Evolutionary conservation across 1,284 basidiomycete species (phyloP), one percentile per base, ranked within the genome.

Genomic region (Paramarasmius palmivorus): DNA sequence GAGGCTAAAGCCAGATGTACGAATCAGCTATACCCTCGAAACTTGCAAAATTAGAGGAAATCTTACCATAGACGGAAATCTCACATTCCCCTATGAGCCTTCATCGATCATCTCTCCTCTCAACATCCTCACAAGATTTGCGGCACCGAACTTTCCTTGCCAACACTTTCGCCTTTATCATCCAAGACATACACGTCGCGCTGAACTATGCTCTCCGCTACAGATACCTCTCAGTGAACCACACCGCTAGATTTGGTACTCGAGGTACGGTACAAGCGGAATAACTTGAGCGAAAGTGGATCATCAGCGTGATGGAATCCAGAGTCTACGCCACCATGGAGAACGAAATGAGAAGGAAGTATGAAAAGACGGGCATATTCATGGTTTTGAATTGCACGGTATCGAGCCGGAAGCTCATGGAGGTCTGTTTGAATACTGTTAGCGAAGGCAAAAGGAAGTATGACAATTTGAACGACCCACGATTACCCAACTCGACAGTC

Each of bases 401-500:
- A 84, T 65, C 84, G 81, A 1, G 82, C 75, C 0, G 83, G 79
- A 12, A 62, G 64, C 9, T 81, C 82, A 37, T 78, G 70, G 4
- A 86, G 73, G 61, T 79, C 77, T 82, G 50, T 2, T 25, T 19
- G 26, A 17, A 34, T 15, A 45, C 4, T n/a, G n/a, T n/a, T n/a
- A n/a, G 47, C 14, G 47, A 38, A n/a, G 25, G 12, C 14, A 37
- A 25, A 29, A 40, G 41, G 26, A 10, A 25, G 26, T n/a, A 17
- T 5, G 7, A 20, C 19, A 50, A 14, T 19, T 32, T 20, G 36
- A 41, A 42, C 25, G 5, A 71, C 81, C 53, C 57, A 85, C 84
- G 75, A 60, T 87, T 84, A 55, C 87, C 85, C 2, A 86, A 70
- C 62, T 86, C 84, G 14, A 86, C 83, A 2, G 83, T n/a, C n/a